Evolutionary conservation across 1,139 yeast genomes (phyloP).

Genomic region (Magnusiomyces suaveolens): DNA sequence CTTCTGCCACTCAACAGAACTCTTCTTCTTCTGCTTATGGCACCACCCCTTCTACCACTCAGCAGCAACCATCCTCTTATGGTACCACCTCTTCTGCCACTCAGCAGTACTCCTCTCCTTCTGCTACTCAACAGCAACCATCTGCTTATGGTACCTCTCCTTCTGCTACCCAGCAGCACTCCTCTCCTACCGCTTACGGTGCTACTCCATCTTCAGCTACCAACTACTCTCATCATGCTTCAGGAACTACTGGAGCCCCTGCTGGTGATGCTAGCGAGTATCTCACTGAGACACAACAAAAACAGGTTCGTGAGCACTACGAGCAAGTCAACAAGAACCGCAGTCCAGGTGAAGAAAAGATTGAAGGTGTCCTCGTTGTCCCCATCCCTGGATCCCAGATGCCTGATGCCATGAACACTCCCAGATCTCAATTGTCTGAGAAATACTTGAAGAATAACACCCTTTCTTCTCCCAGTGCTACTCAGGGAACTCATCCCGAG

Average conservation of each 20-base stretch:
- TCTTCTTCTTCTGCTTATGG: not conserved
- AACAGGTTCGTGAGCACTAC: slow-evolving; percentile 9
- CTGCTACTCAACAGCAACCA: too few relatives aligned
- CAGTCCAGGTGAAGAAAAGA: slow-evolving; percentile 10
- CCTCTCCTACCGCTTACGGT: not conserved
- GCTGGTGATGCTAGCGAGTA: slow-evolving; percentile 8
- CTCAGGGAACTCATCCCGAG: not conserved
- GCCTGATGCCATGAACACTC: slow-evolving; percentile 2
- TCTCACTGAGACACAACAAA: slow-evolving; percentile 11
- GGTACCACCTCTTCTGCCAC: too few relatives aligned
- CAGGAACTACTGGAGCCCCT: not conserved
- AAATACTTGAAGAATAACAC: not conserved
- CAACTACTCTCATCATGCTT: not conserved
- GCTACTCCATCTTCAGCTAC: slow-evolving; percentile 4
- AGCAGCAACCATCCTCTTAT: too few relatives aligned
- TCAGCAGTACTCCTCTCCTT: not conserved
- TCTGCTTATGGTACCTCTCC: not conserved
- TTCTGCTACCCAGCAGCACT: slow-evolving; percentile 7
- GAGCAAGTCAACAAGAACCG: slow-evolving; percentile 8
- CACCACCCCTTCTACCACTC: slow-evolving; percentile 2
- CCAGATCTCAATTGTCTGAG: slow-evolving; percentile 33
- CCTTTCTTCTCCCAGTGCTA: not conserved
- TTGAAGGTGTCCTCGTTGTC: slow-evolving; percentile 11
- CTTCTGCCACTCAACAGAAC: slow-evolving; percentile 7
- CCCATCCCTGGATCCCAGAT: slow-evolving; percentile 10